phyloP scores from a whole-genome alignment of 169 alveolate species.

The Plasmodium reichenowi region DNA sequence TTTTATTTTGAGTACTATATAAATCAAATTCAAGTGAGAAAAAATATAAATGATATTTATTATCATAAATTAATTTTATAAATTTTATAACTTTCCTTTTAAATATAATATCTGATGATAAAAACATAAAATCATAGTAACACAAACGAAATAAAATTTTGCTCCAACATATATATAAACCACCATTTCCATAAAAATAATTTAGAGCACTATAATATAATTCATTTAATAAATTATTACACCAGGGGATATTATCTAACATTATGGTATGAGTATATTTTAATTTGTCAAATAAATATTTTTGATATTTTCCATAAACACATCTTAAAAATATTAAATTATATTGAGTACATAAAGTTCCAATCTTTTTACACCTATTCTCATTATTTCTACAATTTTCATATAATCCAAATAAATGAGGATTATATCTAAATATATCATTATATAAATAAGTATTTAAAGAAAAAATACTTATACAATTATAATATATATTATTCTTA shows the following conservation, averaged over 20 bases:
- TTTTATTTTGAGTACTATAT: slow-evolving; percentile 38
- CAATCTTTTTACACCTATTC: slow-evolving; percentile 50
- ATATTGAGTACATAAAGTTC: slow-evolving; percentile 39
- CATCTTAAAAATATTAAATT: slow-evolving; percentile 74
- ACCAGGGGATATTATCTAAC: slow-evolving; percentile 52
- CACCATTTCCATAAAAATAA: slow-evolving; percentile 72
- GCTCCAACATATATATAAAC: slow-evolving; percentile 66
- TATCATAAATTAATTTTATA: slow-evolving; percentile 57
- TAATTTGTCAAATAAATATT: slow-evolving; percentile 38
- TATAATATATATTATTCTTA: slow-evolving; percentile 14
- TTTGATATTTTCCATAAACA: slow-evolving; percentile 73
- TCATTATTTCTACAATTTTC: slow-evolving; percentile 69
- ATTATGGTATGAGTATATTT: slow-evolving; percentile 64
- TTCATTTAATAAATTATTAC: slow-evolving; percentile 42
- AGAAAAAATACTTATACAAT: slow-evolving; percentile 64
- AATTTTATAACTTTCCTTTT: slow-evolving; percentile 72
- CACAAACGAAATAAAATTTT: slow-evolving; percentile 54
- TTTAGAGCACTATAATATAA: slow-evolving; percentile 34
- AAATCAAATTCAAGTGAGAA: slow-evolving; percentile 68
- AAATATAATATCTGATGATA: slow-evolving; percentile 62
- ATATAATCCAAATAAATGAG: slow-evolving; percentile 61
- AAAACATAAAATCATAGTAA: slow-evolving; percentile 67
- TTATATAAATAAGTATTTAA: slow-evolving; percentile 59
- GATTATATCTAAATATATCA: slow-evolving; percentile 62
- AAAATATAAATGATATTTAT: slow-evolving; percentile 53